phyloP scores from a whole-genome alignment of 371 early-diverging fungal genomes.

The Lichtheimia corymbifera region DNA sequence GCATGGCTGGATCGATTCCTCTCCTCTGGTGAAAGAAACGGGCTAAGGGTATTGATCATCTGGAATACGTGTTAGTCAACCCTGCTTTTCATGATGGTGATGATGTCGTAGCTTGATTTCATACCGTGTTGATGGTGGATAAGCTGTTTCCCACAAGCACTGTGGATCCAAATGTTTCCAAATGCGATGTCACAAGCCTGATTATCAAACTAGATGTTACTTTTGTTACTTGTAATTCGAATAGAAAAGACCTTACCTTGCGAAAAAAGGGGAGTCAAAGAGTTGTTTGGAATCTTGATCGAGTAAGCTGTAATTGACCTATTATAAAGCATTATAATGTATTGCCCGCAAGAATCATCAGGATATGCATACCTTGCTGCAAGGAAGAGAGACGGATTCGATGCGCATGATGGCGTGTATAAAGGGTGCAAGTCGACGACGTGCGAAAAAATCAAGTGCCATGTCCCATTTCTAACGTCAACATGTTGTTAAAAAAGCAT shows the following conservation, averaged over 20 bases:
- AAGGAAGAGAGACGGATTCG: slow-evolving; percentile 61
- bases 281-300: slow-evolving; percentile 54
- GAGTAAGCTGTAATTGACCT: slow-evolving; percentile 57
- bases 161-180: slow-evolving; percentile 58
- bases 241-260: slow-evolving; percentile 30
- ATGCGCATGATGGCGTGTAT: slow-evolving; percentile 60
- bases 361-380: slow-evolving; percentile 42
- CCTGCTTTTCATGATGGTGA: not conserved
- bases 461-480: slow-evolving; percentile 38
- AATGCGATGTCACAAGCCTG: slow-evolving; percentile 61
- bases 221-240: not conserved
- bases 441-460: slow-evolving; percentile 51
- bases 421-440: slow-evolving; percentile 51
- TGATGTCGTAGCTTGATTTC: not conserved
- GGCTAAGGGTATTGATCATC: slow-evolving; percentile 61
- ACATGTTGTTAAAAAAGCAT: not conserved
- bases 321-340: not conserved
- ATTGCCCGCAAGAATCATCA: not conserved
- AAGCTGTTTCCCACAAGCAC: slow-evolving; percentile 56
- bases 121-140: slow-evolving; percentile 62
- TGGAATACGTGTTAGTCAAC: slow-evolving; percentile 8
- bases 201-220: not conserved
- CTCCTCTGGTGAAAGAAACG: slow-evolving; percentile 55
- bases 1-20: slow-evolving; percentile 61
- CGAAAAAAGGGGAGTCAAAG: slow-evolving; percentile 57